These are phyloP conservation scores for Blastocystis sp. DNA, from an alignment of 352 stramenopile species.

Conservation along the genomic window DNA sequence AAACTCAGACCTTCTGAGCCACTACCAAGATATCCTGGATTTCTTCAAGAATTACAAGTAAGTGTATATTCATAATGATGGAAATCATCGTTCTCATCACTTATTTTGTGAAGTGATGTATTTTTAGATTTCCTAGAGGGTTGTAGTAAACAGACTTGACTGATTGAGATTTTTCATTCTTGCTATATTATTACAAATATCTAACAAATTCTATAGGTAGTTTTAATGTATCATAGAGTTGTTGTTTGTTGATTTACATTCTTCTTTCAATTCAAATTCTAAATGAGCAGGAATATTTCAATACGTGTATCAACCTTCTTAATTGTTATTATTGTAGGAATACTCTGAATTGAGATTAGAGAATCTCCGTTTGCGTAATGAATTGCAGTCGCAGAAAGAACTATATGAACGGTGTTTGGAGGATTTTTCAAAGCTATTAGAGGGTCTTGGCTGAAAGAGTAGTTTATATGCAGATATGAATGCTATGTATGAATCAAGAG, in stretches of 20 bases:
- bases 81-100: background rate
- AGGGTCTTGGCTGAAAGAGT: background rate
- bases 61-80: background rate
- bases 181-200: background rate
- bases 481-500: background rate
- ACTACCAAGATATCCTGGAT: background rate
- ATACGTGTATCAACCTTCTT: background rate
- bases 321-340: background rate
- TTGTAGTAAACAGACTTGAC: background rate
- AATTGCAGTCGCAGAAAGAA: constrained; percentile 2
- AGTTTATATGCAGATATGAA: background rate
- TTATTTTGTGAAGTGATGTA: background rate
- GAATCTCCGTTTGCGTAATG: constrained; percentile 32
- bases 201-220: constrained; percentile 6
- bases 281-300: background rate
- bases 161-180: background rate
- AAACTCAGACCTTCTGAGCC: background rate
- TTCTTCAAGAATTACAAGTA: background rate
- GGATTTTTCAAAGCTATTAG: background rate
- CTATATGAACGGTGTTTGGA: constrained; percentile 2
- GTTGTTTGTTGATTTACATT: background rate
- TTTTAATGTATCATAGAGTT: background rate
- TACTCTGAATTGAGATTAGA: constrained; percentile 59
- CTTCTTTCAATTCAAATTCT: background rate
- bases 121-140: background rate